Conservation (phyloP, 2,329 filamentous ascomycete genomes). For the Aureobasidium uvarum region DNA sequence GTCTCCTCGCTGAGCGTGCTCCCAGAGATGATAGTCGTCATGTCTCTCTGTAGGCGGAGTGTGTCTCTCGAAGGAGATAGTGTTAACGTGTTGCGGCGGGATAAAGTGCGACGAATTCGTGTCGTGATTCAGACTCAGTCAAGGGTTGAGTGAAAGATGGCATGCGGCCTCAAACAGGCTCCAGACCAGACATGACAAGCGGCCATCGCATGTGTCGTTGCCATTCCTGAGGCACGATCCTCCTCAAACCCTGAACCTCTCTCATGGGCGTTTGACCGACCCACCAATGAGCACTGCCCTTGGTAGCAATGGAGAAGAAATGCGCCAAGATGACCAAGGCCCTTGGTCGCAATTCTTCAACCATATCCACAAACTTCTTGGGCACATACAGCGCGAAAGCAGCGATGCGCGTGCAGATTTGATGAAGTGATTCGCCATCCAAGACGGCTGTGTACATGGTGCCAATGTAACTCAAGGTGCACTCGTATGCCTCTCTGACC, state of each 20-base stretch:
- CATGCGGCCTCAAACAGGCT: conserved; percentile 1
- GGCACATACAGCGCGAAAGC: conserved; percentile 38
- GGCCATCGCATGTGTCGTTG: conserved; percentile 38
- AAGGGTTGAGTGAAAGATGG: neutral
- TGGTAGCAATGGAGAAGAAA: conserved; percentile 38
- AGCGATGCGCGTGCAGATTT: conserved; percentile 36
- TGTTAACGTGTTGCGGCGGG: no score
- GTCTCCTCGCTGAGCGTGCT: no score
- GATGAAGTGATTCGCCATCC: conserved; percentile 32
- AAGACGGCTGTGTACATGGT: conserved; percentile 33
- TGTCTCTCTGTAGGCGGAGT: neutral
- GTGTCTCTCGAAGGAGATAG: no score
- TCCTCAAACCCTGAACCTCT: conserved; percentile 35
- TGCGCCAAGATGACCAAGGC: conserved; percentile 40
- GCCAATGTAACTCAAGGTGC: conserved; percentile 35
- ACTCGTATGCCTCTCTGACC: conserved; percentile 34
- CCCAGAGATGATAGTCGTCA: no score
- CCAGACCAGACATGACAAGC: conserved; percentile 26
- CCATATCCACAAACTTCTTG: conserved; percentile 35
- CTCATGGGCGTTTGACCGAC: conserved; percentile 34
- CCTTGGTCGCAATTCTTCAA: conserved; percentile 36
- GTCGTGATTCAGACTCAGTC: neutral
- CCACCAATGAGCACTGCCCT: conserved; percentile 35
- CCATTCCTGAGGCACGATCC: conserved; percentile 35
- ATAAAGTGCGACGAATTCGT: neutral